Base-by-base conservation (phyloP, 2,329 filamentous ascomycete species). In the Pezicula carpinea region DNA sequence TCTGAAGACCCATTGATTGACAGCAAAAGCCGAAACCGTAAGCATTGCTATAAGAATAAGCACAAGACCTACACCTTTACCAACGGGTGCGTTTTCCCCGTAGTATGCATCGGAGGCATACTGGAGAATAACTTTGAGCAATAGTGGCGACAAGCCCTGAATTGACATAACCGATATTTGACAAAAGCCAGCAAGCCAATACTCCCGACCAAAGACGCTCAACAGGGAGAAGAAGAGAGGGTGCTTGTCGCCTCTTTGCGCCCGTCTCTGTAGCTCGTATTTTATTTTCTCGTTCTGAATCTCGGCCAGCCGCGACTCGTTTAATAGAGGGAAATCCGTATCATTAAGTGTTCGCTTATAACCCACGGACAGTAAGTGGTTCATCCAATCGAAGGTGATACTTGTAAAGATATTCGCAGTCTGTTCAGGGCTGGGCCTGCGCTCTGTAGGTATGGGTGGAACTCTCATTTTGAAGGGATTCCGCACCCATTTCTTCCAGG, bases 31-130 rank as follows among this genome's bases (percentile, higher is more conserved):
- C 10, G 17, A 19, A 5, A 47, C 10, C 6, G 19, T 36, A 13
- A 29, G 18, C 39, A 47, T 34, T 2, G 15, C 19, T 17, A 36
- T 31, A 7, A 47, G 11, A 11, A 14, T 38, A 13, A 47, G 32
- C 11, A 43, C 44, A 26, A 33, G 33, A 14, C 44, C 44, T 14
- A 47, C 32, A 21, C 44, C 44, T 19, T 11, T 14, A 8, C 17
- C 23, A 29, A 43, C 15, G 10, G 44, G 39, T 7, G 36, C 11
- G 19, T 39, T 7, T 26, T 43, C 31, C 7, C 26, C 39, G 21
- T 47, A 39, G 21, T 47, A 47, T 7, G 44, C 34, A 23, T 47
- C 44, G 15, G 36, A 33, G 6, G 44, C 44, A 22, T 33, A 47
- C n/a, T 34, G 14, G 22, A 47, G 17, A 15, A 47, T 33, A 14